Percentiles rank a stretch among this genome's conserved stretches.
Conservation (phyloP, 1,284 basidiomycete genomes). For the Exobasidium rhododendri region DNA sequence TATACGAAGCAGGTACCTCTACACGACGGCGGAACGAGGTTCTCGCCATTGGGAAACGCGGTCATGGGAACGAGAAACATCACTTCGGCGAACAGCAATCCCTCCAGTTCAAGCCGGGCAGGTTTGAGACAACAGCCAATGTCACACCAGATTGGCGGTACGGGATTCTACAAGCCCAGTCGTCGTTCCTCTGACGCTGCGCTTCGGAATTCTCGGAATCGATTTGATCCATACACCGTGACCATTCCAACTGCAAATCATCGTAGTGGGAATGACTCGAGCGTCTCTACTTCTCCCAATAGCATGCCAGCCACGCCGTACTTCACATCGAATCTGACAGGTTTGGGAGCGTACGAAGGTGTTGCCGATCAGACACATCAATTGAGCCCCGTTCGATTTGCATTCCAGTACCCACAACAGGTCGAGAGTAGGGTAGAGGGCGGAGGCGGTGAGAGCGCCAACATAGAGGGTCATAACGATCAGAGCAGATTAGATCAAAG, state of each 20-base stretch:
- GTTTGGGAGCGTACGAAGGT: background rate
- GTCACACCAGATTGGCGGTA: conserved; percentile 10
- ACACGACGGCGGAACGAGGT: background rate
- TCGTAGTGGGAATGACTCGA: background rate
- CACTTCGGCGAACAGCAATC: background rate
- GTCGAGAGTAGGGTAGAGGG: too few relatives aligned
- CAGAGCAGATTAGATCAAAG: too few relatives aligned
- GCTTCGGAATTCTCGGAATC: background rate
- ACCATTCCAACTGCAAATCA: background rate
- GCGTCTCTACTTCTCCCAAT: background rate
- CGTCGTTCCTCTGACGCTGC: conserved; percentile 3
- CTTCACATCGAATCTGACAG: background rate
- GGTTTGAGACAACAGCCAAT: background rate
- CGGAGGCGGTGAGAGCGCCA: too few relatives aligned
- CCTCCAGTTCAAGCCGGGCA: background rate
- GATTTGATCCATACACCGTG: conserved; percentile 9
- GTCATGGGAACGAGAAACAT: background rate
- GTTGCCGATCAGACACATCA: background rate
- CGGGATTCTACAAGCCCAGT: background rate
- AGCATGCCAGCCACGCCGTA: background rate
- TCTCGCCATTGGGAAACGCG: background rate
- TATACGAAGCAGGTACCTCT: background rate
- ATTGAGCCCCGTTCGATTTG: too few relatives aligned
- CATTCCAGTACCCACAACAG: too few relatives aligned
- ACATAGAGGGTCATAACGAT: too few relatives aligned